phyloP scores from a whole-genome alignment of 108 stramenopile genomes.

The Epithemia pelagica region DNA sequence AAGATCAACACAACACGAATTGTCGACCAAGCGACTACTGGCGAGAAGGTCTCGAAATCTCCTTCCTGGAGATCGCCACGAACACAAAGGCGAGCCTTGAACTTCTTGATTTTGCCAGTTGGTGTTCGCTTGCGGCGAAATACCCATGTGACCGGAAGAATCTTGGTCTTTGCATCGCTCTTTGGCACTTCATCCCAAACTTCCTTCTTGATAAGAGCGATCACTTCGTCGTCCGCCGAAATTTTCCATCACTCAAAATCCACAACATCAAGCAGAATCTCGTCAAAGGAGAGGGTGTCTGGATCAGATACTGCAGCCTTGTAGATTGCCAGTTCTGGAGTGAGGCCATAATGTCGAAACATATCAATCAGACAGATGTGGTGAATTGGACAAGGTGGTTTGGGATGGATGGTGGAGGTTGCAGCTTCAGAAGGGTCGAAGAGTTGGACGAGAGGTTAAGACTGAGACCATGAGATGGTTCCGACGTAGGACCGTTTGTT shows the following conservation, averaged over 20 bases:
- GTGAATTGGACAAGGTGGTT: too few relatives aligned
- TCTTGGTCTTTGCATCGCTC: background rate
- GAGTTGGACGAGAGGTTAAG: too few relatives aligned
- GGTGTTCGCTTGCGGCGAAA: slow-evolving; percentile 38
- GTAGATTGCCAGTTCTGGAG: too few relatives aligned
- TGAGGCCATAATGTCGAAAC: too few relatives aligned
- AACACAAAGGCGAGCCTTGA: slow-evolving; percentile 42
- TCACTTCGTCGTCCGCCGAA: slow-evolving; percentile 23
- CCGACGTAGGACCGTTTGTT: too few relatives aligned
- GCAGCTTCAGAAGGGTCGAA: too few relatives aligned
- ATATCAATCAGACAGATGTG: too few relatives aligned
- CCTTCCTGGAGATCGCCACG: slow-evolving; percentile 34
- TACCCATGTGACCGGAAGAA: slow-evolving; percentile 36
- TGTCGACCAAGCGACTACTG: slow-evolving; percentile 38
- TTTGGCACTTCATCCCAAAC: slow-evolving; percentile 20
- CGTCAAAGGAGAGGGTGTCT: slow-evolving; percentile 6
- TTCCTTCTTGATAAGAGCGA: slow-evolving; percentile 12
- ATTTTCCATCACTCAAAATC: slow-evolving; percentile 23
- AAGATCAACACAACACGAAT: slow-evolving; percentile 20
- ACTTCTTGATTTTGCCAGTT: slow-evolving; percentile 30
- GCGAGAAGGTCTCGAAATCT: slow-evolving; percentile 33
- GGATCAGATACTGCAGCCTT: too few relatives aligned
- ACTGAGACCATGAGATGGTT: too few relatives aligned
- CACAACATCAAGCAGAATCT: slow-evolving; percentile 20
- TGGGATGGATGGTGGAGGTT: too few relatives aligned